Base-by-base conservation (phyloP, 2,329 filamentous ascomycete species). In the Fusarium aywerte region DNA sequence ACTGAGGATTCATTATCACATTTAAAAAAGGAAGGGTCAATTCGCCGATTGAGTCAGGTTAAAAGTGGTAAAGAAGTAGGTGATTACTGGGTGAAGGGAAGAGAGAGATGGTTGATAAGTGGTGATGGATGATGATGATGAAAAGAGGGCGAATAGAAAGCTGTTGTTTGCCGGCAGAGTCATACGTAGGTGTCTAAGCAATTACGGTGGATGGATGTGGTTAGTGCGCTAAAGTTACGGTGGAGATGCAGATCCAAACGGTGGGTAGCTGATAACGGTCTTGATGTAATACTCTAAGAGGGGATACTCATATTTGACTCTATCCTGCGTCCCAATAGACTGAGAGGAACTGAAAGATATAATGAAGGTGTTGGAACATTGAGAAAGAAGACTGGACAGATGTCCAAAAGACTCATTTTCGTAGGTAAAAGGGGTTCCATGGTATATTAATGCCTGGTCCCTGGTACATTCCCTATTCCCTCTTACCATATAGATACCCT, bases 1-100 rank as follows among this genome's bases (percentile, higher is more conserved):
- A 73, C 51, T 65, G 33, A 20, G 20, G 27, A 49, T 63, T 67
- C 70, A 72, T 73, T 38, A 60, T 73, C 57, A 73, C 61, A 16
- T 20, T 42, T 58, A 52, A 44, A 32, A 38, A 21, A 35, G 7
- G 7, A 0, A 21, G 8, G 0, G 7, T 38, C 4, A 16, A 7
- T 48, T 56, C 4, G 35, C 60, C 69, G 61, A 44, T 68, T 59
- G 69, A 72, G 49, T 72, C 64, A 71, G 54, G 47, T 52, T 48
- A 51, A 40, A 43, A 45, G 15, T 35, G 12, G 48, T 12, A 23
- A 11, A 33, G 32, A 18, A 25, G 32, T 9, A n/a, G 16, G 27
- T 43, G n/a, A 15, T 50, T 36, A 54, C 11, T 60, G 36, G 48
- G 33, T 29, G 18, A 21, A 55, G 53, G 31, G 36, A 36, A 10